These are phyloP conservation scores for Mimosa bimucronata DNA, from an alignment of 306 rosid genomes.

Conservation along the genomic window DNA sequence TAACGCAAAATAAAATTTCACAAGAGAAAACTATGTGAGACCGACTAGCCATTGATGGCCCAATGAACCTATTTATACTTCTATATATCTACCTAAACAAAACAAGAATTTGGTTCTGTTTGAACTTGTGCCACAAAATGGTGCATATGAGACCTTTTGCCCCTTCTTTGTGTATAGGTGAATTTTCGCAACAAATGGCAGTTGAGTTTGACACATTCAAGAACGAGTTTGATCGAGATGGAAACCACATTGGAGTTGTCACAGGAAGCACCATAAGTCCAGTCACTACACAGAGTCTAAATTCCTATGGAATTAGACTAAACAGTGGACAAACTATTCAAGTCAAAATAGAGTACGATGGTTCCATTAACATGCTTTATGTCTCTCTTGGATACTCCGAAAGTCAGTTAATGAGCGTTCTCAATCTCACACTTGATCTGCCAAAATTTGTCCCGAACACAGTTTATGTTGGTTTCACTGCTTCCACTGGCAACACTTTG, in stretches of 20 bases:
- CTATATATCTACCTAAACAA: too few relatives aligned
- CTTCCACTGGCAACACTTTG: constrained; percentile 43
- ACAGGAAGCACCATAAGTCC: constrained; percentile 52
- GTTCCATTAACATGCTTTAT: constrained; percentile 41
- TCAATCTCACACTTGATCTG: constrained; percentile 45
- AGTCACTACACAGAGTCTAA: constrained; percentile 46
- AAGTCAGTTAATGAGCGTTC: constrained; percentile 38
- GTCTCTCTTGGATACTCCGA: constrained; percentile 48
- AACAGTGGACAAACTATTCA: constrained; percentile 56
- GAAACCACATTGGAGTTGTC: constrained; percentile 57
- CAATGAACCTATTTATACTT: too few relatives aligned
- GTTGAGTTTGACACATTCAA: constrained; percentile 58
- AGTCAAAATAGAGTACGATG: constrained; percentile 57
- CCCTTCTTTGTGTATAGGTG: constrained; percentile 38
- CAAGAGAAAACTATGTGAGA: too few relatives aligned
- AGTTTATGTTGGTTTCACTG: constrained; percentile 65
- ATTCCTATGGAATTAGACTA: constrained; percentile 44
- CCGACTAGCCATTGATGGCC: too few relatives aligned
- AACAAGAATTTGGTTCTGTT: too few relatives aligned
- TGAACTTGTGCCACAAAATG: background rate
- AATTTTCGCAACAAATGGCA: constrained; percentile 46
- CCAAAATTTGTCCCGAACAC: constrained; percentile 44
- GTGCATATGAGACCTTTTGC: background rate
- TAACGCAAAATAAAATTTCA: too few relatives aligned
- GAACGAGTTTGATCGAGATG: constrained; percentile 65